Base-by-base conservation (phyloP, 2,329 filamentous ascomycete species). In the Fusarium fracticaudum region DNA sequence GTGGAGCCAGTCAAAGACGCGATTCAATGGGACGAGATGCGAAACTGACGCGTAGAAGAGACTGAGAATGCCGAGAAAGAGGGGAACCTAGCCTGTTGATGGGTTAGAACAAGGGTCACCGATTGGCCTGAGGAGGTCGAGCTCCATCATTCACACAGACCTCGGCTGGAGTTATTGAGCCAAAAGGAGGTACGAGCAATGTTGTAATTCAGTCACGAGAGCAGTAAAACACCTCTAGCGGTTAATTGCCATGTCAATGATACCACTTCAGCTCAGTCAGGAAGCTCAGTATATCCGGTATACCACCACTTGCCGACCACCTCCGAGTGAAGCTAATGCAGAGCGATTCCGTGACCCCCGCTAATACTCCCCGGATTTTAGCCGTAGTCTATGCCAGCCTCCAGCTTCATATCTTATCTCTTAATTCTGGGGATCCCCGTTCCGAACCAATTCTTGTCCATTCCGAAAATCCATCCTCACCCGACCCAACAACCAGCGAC, bases 1-100 rank as follows among this genome's bases (percentile, higher is more conserved):
- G 68, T 74, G 48, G 57, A 18, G 7, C 53, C 73, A 6, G 48
- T 75, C 8, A 71, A 76, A 11, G 69, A 71, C 14, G 75, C 72
- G 35, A 31, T 67, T 24, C 80, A 80, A 44, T 79, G 76, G 74
- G 71, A 80, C 22, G 77, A 76, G 35, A 72, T 71, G 66, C 74
- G 79, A 53, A 79, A 73, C 60, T 80, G 64, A 74, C 24, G 18
- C 22, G 37, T n/a, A 22, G 22, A 35, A 24, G 58, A 18, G 17
- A 35, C 22, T 18, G 10, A 45, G 24, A 20, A 24, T 48, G 64
- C 47, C 64, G 72, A 53, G 69, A 40, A 67, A 63, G 60, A 60
- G 41, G 61, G 62, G 58, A 55, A 41, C 54, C 43, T 44, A 1
- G 20, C 26, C 12, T 10, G 35, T 31, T 33, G 35, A 12, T 22